Percentiles rank a stretch among this genome's conserved stretches.
Conservation (phyloP, 352 stramenopile species). For the Phytophthora rubi region DNA sequence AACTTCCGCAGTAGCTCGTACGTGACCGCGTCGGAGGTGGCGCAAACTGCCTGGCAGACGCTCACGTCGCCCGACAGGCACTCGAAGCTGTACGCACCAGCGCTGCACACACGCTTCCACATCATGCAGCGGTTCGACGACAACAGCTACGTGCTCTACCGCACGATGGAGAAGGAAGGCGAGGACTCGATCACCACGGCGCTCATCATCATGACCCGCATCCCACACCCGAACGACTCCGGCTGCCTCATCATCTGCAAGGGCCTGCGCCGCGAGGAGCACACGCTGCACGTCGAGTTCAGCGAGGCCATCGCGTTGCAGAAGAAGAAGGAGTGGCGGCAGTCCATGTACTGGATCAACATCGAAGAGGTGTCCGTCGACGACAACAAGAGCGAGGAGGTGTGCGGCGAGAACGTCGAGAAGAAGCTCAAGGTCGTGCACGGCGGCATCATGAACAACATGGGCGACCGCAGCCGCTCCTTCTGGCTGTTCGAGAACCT, state of each 20-base stretch:
- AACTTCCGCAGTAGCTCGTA: constrained; percentile 36
- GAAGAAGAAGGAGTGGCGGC: constrained; percentile 61
- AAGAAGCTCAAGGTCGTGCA: constrained; percentile 50
- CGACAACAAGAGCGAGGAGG: constrained; percentile 27
- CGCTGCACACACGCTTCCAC: constrained; percentile 61
- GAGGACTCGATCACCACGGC: constrained; percentile 65
- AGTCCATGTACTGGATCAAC: constrained; percentile 70
- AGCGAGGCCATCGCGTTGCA: constrained; percentile 49
- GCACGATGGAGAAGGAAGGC: constrained; percentile 65
- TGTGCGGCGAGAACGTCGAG: constrained; percentile 13
- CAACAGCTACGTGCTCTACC: constrained; percentile 60
- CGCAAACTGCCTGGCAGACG: constrained; percentile 49
- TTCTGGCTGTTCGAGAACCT: constrained; percentile 69
- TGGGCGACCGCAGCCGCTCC: constrained; percentile 58
- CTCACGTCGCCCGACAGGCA: constrained; percentile 51
- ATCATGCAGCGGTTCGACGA: constrained; percentile 64
- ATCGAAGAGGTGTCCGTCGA: constrained; percentile 38
- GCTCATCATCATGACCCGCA: constrained; percentile 64
- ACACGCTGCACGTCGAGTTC: constrained; percentile 56
- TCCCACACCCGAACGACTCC: constrained; percentile 41
- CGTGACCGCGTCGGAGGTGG: constrained; percentile 34
- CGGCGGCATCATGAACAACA: constrained; percentile 67
- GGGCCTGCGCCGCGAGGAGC: constrained; percentile 53
- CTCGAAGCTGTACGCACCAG: constrained; percentile 57
- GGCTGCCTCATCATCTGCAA: constrained; percentile 63